These are phyloP conservation scores for Cercospora citrullina DNA, from an alignment of 2,329 filamentous ascomycete species.

Conservation along the genomic window DNA sequence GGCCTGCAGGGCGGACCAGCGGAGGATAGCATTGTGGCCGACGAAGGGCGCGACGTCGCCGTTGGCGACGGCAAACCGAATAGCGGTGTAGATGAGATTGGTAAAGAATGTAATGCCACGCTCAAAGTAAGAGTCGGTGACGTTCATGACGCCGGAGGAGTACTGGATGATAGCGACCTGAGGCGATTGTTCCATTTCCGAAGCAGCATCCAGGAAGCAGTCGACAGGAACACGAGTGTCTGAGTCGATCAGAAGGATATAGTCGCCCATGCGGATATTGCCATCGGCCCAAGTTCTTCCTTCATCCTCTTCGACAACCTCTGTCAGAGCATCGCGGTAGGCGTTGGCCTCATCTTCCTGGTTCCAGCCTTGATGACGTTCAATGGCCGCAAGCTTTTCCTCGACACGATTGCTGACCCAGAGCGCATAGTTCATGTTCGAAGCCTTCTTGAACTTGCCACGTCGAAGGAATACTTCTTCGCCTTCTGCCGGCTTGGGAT, in stretches of 20 bases:
- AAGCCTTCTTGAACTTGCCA: slow-evolving; percentile 72
- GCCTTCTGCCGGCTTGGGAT: slow-evolving; percentile 54
- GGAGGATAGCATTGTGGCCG: slow-evolving; percentile 75
- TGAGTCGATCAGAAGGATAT: slow-evolving; percentile 76
- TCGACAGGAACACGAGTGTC: slow-evolving; percentile 76
- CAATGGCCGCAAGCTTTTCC: slow-evolving; percentile 61
- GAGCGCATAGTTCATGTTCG: slow-evolving; percentile 71
- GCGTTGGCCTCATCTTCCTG: slow-evolving; percentile 67
- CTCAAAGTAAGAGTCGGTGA: slow-evolving; percentile 65
- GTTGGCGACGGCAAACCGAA: slow-evolving; percentile 74
- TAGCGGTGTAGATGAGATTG: slow-evolving; percentile 73
- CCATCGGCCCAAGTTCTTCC: slow-evolving; percentile 78
- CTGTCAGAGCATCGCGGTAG: slow-evolving; percentile 64
- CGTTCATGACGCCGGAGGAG: slow-evolving; percentile 76
- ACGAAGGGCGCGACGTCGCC: slow-evolving; percentile 78
- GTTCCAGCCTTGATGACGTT: slow-evolving; percentile 63
- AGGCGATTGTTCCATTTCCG: slow-evolving; percentile 77
- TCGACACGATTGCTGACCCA: slow-evolving; percentile 66
- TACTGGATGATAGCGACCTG: slow-evolving; percentile 79
- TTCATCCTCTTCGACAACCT: slow-evolving; percentile 64
- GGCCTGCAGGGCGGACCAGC: slow-evolving; percentile 74
- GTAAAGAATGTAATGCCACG: slow-evolving; percentile 48
- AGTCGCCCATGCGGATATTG: slow-evolving; percentile 82
- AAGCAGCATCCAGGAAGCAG: slow-evolving; percentile 75
- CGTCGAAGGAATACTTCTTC: slow-evolving; percentile 54